phyloP scores from a whole-genome alignment of 352 stramenopile species.

The Globisporangium apiculatum region DNA sequence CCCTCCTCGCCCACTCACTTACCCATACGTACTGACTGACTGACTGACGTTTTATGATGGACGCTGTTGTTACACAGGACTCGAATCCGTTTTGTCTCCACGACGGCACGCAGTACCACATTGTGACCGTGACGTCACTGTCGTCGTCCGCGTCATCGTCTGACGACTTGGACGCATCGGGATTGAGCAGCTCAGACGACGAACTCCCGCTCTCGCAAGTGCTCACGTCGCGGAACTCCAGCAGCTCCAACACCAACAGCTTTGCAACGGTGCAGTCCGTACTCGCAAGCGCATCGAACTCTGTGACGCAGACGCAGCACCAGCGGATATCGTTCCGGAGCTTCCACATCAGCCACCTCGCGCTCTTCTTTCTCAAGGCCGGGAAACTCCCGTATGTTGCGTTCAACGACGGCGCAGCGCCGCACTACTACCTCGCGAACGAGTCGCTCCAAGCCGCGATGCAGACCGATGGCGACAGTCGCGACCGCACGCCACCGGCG shows the following conservation, averaged over 20 bases:
- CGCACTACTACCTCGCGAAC: constrained; percentile 75
- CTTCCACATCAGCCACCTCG: constrained; percentile 78
- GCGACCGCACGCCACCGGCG: constrained; percentile 49
- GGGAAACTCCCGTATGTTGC: constrained; percentile 74
- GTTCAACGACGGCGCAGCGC: constrained; percentile 66
- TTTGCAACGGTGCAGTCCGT: constrained; percentile 7
- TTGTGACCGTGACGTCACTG: constrained; percentile 62
- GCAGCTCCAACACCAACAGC: constrained; percentile 2
- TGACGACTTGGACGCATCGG: background rate
- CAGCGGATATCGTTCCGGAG: constrained; percentile 73
- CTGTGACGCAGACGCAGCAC: constrained; percentile 26
- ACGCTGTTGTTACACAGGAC: constrained; percentile 14
- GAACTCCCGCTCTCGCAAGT: constrained; percentile 60
- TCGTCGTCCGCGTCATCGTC: constrained; percentile 20
- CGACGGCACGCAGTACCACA: constrained; percentile 64
- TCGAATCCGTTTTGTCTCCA: constrained; percentile 65
- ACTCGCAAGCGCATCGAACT: constrained; percentile 5
- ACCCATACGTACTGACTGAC: constrained; percentile 3
- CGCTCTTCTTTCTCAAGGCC: constrained; percentile 70
- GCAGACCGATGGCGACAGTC: constrained; percentile 24
- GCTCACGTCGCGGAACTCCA: constrained; percentile 27
- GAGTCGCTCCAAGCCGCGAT: constrained; percentile 71
- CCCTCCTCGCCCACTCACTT: background rate
- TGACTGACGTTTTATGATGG: background rate
- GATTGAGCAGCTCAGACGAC: constrained; percentile 24